Evolutionary conservation across 1,284 basidiomycete species (phyloP).

Genomic region (Ceratobasidium sp.): DNA sequence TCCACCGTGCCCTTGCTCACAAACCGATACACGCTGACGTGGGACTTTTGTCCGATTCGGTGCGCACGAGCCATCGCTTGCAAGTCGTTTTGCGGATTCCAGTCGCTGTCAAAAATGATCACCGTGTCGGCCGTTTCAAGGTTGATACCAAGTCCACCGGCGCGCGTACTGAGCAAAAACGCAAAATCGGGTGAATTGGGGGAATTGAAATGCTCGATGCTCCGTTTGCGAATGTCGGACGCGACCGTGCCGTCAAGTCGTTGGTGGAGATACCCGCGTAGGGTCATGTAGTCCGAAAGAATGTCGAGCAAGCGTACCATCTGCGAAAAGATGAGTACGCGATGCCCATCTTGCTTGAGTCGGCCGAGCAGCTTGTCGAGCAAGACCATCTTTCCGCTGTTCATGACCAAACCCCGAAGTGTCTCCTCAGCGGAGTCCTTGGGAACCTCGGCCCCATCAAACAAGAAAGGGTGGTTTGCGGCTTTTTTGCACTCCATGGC

Average conservation of each 20-base stretch:
- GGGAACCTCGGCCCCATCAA: conserved; percentile 90
- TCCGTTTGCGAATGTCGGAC: conserved; percentile 83
- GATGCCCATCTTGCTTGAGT: conserved; percentile 90
- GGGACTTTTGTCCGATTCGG: conserved; percentile 96
- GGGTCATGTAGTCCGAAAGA: conserved; percentile 93
- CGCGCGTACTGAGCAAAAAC: conserved; percentile 91
- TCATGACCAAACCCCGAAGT: conserved; percentile 96
- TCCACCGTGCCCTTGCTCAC: conserved; percentile 99
- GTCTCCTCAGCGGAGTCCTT: conserved; percentile 83
- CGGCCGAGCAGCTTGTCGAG: conserved; percentile 92
- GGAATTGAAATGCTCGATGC: conserved; percentile 80
- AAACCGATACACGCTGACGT: conserved; percentile 97
- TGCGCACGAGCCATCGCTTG: conserved; percentile 99
- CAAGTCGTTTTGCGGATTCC: conserved; percentile 98
- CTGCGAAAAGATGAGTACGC: conserved; percentile 98
- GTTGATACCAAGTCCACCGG: conserved; percentile 98
- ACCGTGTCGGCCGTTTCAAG: conserved; percentile 98
- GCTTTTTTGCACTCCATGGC: conserved; percentile 98
- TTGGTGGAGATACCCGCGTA: conserved; percentile 86
- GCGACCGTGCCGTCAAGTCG: conserved; percentile 80
- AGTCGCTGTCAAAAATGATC: conserved; percentile 97
- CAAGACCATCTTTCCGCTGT: conserved; percentile 96
- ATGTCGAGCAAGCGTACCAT: conserved; percentile 99
- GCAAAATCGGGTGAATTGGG: conserved; percentile 78
- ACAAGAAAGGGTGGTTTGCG: conserved; percentile 97